Percentiles rank a stretch among this genome's conserved stretches.
phyloP scores from a whole-genome alignment of 2,329 filamentous ascomycete species.

The Nigrograna mackinnonii region DNA sequence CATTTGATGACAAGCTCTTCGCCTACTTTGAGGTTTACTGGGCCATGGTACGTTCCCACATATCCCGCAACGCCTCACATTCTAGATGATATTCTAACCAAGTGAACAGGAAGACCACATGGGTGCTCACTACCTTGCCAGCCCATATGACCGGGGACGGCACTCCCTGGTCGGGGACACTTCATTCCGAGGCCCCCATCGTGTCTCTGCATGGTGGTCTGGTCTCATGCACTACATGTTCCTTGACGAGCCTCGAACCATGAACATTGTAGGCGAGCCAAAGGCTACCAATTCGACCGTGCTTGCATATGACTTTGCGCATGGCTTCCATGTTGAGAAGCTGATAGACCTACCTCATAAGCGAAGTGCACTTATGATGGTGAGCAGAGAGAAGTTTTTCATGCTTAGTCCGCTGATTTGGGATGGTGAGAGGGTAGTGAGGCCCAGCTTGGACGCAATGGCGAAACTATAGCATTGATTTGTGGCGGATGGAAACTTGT shows the following conservation, averaged over 20 bases:
- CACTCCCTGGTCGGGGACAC: conserved; percentile 64
- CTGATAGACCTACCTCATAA: conserved; percentile 75
- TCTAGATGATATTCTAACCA: too few species aligned
- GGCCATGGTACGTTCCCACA: conserved; percentile 64
- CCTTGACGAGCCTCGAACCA: conserved; percentile 61
- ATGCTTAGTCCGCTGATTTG: conserved; percentile 62
- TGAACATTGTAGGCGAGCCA: conserved; percentile 67
- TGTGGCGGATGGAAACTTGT: too few species aligned
- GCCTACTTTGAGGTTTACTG: conserved; percentile 83
- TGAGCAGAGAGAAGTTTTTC: conserved; percentile 70
- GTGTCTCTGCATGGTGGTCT: conserved; percentile 62
- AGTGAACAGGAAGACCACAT: conserved; percentile 58
- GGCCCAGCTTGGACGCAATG: conserved; percentile 36
- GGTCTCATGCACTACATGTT: conserved; percentile 63
- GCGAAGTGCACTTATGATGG: conserved; percentile 68
- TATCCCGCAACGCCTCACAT: too few species aligned
- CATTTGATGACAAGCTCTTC: conserved; percentile 72
- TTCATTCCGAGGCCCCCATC: conserved; percentile 57
- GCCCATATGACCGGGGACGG: conserved; percentile 61
- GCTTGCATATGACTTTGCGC: conserved; percentile 73
- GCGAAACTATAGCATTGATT: conserved; percentile 29
- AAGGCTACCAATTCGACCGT: conserved; percentile 72
- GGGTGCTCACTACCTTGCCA: conserved; percentile 61
- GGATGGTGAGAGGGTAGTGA: conserved; percentile 39
- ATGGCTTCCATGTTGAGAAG: conserved; percentile 73